Percentiles rank a stretch among this genome's conserved stretches.
Conservation (phyloP, 805 yeast species). For the Nadsonia fulvescens region DNA sequence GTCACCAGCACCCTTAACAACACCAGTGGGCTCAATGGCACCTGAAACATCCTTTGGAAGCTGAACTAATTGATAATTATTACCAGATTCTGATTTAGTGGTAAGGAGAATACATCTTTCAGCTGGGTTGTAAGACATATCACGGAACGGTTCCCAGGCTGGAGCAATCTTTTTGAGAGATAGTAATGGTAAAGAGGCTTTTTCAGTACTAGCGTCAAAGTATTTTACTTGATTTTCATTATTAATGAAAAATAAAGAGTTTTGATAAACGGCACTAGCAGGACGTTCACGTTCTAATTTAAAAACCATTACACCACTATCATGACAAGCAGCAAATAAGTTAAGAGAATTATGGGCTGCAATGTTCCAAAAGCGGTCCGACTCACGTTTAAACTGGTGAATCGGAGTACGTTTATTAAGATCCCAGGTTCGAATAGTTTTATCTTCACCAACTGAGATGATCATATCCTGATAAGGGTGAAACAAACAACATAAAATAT, state of each 20-base stretch:
- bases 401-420: slow-evolving; percentile 83
- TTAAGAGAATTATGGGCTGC: slow-evolving; percentile 81
- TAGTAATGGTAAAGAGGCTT: slow-evolving; percentile 57
- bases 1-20: slow-evolving; percentile 63
- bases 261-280: slow-evolving; percentile 58
- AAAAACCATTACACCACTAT: slow-evolving; percentile 94
- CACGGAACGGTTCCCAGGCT: slow-evolving; percentile 71
- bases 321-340: slow-evolving; percentile 91
- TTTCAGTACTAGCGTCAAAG: slow-evolving; percentile 48
- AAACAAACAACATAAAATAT: slow-evolving; percentile 75
- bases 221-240: slow-evolving; percentile 73
- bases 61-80: slow-evolving; percentile 56
- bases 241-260: slow-evolving; percentile 58
- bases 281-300: slow-evolving; percentile 96
- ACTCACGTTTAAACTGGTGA: slow-evolving; percentile 83
- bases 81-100: slow-evolving; percentile 36
- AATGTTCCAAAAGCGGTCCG: slow-evolving; percentile 87
- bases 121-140: slow-evolving; percentile 78
- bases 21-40: slow-evolving; percentile 80
- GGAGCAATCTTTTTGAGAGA: slow-evolving; percentile 73
- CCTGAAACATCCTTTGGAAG: slow-evolving; percentile 80
- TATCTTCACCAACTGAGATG: slow-evolving; percentile 87
- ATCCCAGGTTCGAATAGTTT: slow-evolving; percentile 94
- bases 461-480: slow-evolving; percentile 89
- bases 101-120: slow-evolving; percentile 76